Percentiles rank a stretch among this genome's conserved stretches.
phyloP scores from a whole-genome alignment of 1,139 yeast genomes.

The Scheffersomyces lignicola region DNA sequence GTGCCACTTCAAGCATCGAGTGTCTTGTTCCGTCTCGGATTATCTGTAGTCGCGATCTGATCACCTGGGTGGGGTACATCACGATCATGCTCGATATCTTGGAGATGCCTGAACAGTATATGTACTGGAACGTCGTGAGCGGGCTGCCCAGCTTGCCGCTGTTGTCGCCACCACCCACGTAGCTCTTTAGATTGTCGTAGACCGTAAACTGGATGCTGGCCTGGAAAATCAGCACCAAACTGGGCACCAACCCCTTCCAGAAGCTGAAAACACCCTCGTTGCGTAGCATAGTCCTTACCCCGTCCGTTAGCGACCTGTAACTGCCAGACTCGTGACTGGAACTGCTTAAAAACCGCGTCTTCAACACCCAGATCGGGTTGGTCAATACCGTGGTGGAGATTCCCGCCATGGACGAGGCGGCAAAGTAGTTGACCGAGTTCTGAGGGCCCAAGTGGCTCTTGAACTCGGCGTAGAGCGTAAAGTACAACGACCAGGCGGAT shows the following conservation, averaged over 20 bases:
- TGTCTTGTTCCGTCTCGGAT: slow-evolving; percentile 12
- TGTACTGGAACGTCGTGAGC: slow-evolving; percentile 55
- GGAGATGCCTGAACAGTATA: slow-evolving; percentile 64
- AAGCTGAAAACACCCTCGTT: slow-evolving; percentile 72
- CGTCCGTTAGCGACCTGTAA: slow-evolving; percentile 58
- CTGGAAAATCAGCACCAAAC: slow-evolving; percentile 80
- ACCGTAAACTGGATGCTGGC: slow-evolving; percentile 86
- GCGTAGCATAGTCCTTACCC: slow-evolving; percentile 47
- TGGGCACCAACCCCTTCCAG: slow-evolving; percentile 83
- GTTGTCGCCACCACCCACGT: slow-evolving; percentile 6
- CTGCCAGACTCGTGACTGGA: slow-evolving; percentile 47
- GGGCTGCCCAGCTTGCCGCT: slow-evolving; percentile 13
- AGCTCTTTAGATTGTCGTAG: slow-evolving; percentile 69
- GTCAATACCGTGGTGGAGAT: slow-evolving; percentile 71
- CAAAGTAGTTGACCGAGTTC: slow-evolving; percentile 31
- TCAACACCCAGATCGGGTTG: slow-evolving; percentile 91
- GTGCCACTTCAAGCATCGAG: slow-evolving; percentile 21
- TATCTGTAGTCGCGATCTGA: slow-evolving; percentile 76
- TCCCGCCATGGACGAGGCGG: slow-evolving; percentile 61
- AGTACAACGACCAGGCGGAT: slow-evolving; percentile 86
- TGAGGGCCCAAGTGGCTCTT: slow-evolving; percentile 32
- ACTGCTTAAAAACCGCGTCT: slow-evolving; percentile 79
- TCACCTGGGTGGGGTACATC: slow-evolving; percentile 84
- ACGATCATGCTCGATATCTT: slow-evolving; percentile 67
- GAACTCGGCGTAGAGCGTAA: slow-evolving; percentile 65